Evolutionary conservation across 2,329 filamentous ascomycete genomes (phyloP).

Genomic region (Ilyonectria sp.): DNA sequence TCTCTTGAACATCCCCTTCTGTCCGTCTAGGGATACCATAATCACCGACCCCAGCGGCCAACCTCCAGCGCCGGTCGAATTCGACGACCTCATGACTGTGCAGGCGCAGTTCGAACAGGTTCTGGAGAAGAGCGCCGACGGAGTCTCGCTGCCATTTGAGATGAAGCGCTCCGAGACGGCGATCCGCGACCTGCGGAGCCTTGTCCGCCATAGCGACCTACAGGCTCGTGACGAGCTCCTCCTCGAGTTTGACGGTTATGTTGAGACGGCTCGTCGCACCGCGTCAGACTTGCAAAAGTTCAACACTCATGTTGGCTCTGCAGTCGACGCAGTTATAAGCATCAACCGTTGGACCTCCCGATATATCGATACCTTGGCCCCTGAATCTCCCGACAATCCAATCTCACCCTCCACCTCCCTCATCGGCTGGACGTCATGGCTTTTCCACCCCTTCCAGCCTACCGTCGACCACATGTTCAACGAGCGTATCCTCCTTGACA

Average conservation of each 20-base stretch:
- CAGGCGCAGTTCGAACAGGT: conserved; percentile 85
- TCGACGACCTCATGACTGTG: conserved; percentile 81
- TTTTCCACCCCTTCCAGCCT: conserved; percentile 75
- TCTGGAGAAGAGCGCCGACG: conserved; percentile 76
- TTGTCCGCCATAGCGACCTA: conserved; percentile 80
- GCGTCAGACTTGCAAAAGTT: conserved; percentile 80
- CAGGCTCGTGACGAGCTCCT: conserved; percentile 79
- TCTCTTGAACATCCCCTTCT: conserved; percentile 76
- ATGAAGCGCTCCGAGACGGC: conserved; percentile 85
- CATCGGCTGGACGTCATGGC: conserved; percentile 59
- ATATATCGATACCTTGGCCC: conserved; percentile 74
- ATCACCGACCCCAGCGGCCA: conserved; percentile 43
- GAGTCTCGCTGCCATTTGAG: conserved; percentile 79
- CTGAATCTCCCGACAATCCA: conserved; percentile 49
- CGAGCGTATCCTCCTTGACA: conserved; percentile 76
- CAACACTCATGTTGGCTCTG: conserved; percentile 81
- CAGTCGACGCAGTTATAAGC: conserved; percentile 81
- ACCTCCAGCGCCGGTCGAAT: conserved; percentile 68
- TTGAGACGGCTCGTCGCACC: conserved; percentile 76
- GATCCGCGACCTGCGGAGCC: conserved; percentile 80
- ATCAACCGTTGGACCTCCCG: conserved; percentile 84
- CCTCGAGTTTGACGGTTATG: conserved; percentile 82
- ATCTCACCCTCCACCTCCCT: conserved; percentile 50
- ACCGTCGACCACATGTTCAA: conserved; percentile 59
- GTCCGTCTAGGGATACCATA: conserved; percentile 56